Base-by-base conservation (phyloP, 805 yeast genomes). In the Wickerhamiella occidentalis region DNA sequence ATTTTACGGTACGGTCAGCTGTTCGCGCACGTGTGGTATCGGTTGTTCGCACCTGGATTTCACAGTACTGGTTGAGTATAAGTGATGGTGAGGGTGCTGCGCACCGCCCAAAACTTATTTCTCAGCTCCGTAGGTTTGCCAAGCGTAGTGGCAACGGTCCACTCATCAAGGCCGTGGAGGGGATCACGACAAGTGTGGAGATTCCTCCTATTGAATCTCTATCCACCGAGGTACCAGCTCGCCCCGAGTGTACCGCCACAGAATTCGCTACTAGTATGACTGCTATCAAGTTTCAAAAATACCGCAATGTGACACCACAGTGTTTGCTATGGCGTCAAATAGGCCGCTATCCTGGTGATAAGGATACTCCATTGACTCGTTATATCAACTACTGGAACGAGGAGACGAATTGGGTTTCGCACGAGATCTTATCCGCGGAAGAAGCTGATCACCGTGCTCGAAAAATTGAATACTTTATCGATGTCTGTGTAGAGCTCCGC, bases 361-460 rank as follows among this genome's bases (percentile, higher is more conserved):
- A 9, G 8, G 19, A 30, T 22, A 42, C 46, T 22, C 48, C 53
- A 12, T 55, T 63, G 29, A 54, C 56, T 6, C 56, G 54, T 33
- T 60, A 61, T 44, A 61, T 63, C 35, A 56, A 51, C 28, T 55
- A 60, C 51, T 86, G 95, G 17, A 90, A 90, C 60, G 78, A 77
- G 50, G 66, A 88, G 51, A 86, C 96, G 0, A 83, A 82, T 61
- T 86, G 80, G 68, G 85, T 85, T 8, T 79, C 92, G 0, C 80
- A 77, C 54, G 76, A 78, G 71, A 82, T 90, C 54, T 74, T 90
- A 50, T 68, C 75, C 38, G 78, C 78, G 52, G 65, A 68, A 7
- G 94, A 85, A 47, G 62, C 76, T 2, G 74, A 77, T 55, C 77
- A 76, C 55, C 74, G 97, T 56, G 86, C 83, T 1, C 76, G 71